phyloP scores from a whole-genome alignment of 345 rosid genomes.

The Eucalyptus melliodora region DNA sequence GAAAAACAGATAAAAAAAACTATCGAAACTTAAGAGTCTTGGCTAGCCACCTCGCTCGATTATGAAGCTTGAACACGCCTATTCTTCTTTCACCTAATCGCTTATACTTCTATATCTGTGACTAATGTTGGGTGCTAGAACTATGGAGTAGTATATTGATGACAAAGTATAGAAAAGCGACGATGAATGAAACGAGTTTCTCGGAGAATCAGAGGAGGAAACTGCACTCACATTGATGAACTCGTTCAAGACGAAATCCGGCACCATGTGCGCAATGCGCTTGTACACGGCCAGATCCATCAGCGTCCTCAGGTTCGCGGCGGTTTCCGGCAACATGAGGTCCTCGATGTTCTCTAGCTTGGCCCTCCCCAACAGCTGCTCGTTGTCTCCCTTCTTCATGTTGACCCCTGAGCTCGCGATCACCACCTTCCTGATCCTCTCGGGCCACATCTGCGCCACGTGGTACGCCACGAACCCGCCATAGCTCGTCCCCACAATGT shows the following conservation, averaged over 20 bases:
- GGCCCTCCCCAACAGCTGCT: conserved; percentile 31
- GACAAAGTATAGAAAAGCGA: neutral
- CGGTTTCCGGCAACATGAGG: conserved; percentile 62
- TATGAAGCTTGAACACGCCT: neutral
- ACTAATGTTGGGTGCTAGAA: neutral
- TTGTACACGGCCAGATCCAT: conserved; percentile 26
- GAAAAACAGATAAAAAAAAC: neutral
- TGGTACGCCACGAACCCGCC: conserved; percentile 90
- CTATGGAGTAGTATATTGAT: neutral
- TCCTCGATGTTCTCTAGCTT: conserved; percentile 32
- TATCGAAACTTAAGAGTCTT: neutral
- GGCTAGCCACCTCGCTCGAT: neutral
- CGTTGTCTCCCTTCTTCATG: conserved; percentile 40
- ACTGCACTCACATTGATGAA: conserved; percentile 33
- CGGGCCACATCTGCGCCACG: conserved; percentile 60
- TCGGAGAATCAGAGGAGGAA: neutral
- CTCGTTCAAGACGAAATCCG: conserved; percentile 53
- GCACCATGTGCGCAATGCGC: conserved; percentile 20
- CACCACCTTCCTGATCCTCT: conserved; percentile 70
- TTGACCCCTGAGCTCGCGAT: conserved; percentile 76
- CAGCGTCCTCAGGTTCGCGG: conserved; percentile 43
- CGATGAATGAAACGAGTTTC: neutral
- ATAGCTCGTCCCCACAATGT: conserved; percentile 74
- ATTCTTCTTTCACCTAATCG: neutral
- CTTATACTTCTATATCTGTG: neutral